Evolutionary conservation across 1,139 yeast genomes (phyloP).

Genomic region (Pichia sp.): DNA sequence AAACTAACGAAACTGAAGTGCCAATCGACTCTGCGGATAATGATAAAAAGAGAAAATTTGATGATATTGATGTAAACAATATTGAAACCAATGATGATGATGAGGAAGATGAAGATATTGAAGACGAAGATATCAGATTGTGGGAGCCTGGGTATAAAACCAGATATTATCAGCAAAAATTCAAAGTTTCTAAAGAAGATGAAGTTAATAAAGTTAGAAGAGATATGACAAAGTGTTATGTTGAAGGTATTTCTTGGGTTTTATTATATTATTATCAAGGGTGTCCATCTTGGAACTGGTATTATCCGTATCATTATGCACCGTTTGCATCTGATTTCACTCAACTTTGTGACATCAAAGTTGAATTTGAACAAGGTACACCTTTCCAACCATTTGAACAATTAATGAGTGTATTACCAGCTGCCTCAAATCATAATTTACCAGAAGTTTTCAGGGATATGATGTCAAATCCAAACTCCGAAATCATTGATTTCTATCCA

Average conservation of each 20-base stretch:
- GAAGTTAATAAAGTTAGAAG: conserved; percentile 52
- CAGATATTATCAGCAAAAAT: conserved; percentile 75
- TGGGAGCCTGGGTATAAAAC: conserved; percentile 86
- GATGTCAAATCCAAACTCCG: conserved; percentile 76
- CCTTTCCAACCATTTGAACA: conserved; percentile 96
- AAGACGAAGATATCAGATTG: conserved; percentile 46
- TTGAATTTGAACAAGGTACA: conserved; percentile 59
- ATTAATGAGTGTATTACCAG: conserved; percentile 94
- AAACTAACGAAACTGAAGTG: neutral
- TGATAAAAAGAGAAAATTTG: conserved; percentile 9
- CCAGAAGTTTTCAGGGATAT: conserved; percentile 79
- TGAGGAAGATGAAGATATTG: conserved; percentile 38
- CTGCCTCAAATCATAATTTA: conserved; percentile 87
- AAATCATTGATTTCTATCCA: conserved; percentile 87
- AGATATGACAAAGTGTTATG: conserved; percentile 63
- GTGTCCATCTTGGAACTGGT: conserved; percentile 99
- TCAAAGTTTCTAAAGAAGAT: conserved; percentile 48
- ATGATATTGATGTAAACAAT: conserved; percentile 12
- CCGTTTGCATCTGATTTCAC: conserved; percentile 90
- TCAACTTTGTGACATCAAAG: conserved; percentile 48
- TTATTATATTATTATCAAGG: conserved; percentile 91
- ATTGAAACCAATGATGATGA: conserved; percentile 32
- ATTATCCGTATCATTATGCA: conserved; percentile 93
- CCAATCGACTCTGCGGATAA: conserved; percentile 25
- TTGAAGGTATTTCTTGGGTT: conserved; percentile 97